Evolutionary conservation across 768 basidiomycete species (phyloP).

Genomic region (Termitomyces bulborhizus): DNA sequence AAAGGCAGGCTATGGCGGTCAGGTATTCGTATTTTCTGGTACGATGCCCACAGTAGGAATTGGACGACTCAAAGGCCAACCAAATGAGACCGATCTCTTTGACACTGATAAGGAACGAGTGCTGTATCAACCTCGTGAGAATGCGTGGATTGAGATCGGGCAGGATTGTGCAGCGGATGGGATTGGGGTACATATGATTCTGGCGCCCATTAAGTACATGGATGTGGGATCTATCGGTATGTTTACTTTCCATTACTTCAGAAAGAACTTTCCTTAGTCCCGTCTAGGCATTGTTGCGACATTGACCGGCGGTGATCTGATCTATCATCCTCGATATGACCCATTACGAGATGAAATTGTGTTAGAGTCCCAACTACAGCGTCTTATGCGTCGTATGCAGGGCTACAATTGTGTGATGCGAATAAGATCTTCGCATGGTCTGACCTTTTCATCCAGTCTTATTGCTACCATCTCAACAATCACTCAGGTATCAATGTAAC

Average conservation of each 20-base stretch:
- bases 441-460: slow-evolving; percentile 10
- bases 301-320: slow-evolving; percentile 83
- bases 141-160: slow-evolving; percentile 74
- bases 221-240: slow-evolving; percentile 85
- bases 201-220: slow-evolving; percentile 72
- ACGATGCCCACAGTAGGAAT: slow-evolving; percentile 65
- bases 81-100: slow-evolving; percentile 60
- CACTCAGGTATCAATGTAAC: slow-evolving; percentile 54
- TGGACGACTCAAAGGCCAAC: slow-evolving; percentile 56
- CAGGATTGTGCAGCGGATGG: slow-evolving; percentile 89
- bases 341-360: slow-evolving; percentile 55
- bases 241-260: slow-evolving; percentile 11
- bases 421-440: slow-evolving; percentile 83
- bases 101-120: slow-evolving; percentile 84
- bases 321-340: slow-evolving; percentile 89
- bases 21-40: slow-evolving; percentile 66
- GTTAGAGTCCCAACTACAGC: slow-evolving; percentile 69
- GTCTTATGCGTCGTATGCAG: slow-evolving; percentile 62
- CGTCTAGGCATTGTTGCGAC: slow-evolving; percentile 56
- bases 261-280: neutral
- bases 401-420: slow-evolving; percentile 78
- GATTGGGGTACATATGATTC: slow-evolving; percentile 84
- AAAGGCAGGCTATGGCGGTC: slow-evolving; percentile 68
- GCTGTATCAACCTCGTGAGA: slow-evolving; percentile 74
- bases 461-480: slow-evolving; percentile 1